Evolutionary conservation across 1,139 yeast species (phyloP).

Genomic region (Pichia terricola): DNA sequence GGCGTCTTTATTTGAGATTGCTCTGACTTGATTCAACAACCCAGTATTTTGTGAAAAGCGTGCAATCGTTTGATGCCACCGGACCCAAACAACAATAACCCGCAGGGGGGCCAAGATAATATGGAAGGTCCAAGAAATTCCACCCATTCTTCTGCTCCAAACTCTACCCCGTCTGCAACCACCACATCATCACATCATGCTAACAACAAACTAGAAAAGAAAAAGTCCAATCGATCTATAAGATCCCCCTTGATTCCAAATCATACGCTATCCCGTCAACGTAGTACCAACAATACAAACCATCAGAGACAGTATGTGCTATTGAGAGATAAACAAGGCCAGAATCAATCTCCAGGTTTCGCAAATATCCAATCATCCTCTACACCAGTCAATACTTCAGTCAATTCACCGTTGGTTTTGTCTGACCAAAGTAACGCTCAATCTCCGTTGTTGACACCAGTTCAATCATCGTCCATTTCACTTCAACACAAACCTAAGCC

Average conservation of each 20-base stretch:
- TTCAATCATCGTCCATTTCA: slow-evolving; percentile 1
- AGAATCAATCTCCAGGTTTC: neutral
- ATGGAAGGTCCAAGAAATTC: no score
- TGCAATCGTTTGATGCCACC: no score
- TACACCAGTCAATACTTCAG: no score
- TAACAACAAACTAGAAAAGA: slow-evolving; percentile 2
- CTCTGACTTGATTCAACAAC: no score
- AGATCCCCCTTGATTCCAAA: slow-evolving; percentile 20
- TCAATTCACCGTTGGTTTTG: no score
- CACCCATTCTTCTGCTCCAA: no score
- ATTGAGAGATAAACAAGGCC: slow-evolving; percentile 18
- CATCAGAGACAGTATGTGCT: slow-evolving; percentile 26
- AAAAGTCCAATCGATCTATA: slow-evolving; percentile 13
- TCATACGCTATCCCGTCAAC: slow-evolving; percentile 16
- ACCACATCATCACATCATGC: no score
- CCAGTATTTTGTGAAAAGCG: no score
- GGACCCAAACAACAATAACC: no score
- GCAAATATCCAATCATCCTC: neutral
- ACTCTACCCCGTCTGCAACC: no score
- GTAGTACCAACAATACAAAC: slow-evolving; percentile 13
- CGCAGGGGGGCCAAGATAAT: no score
- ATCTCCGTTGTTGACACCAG: slow-evolving; percentile 3
- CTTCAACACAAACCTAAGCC: slow-evolving; percentile 18
- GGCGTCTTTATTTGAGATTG: no score
- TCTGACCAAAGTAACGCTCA: neutral